A percentile compares a stretch with the other conserved stretches of the same genome.
Conservation (phyloP, 768 basidiomycete genomes). For the Pleurotus eryngii region DNA sequence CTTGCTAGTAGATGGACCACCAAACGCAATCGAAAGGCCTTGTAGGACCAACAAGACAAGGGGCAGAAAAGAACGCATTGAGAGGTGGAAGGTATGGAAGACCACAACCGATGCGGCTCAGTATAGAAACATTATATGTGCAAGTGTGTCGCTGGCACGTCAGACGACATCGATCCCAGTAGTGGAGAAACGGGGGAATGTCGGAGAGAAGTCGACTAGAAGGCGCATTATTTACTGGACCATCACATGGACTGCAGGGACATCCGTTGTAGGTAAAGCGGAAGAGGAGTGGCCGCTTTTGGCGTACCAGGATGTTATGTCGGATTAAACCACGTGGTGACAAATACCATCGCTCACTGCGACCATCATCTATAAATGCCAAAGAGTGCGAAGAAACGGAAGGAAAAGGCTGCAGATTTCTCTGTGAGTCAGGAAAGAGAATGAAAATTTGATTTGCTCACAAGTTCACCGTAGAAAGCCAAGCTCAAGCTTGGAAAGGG, state of each 20-base stretch:
- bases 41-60: neutral
- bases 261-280: neutral
- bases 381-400: constrained; percentile 83
- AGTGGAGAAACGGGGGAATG: constrained; percentile 2
- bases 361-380: constrained; percentile 50
- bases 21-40: neutral
- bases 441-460: neutral
- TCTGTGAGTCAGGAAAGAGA: constrained; percentile 40
- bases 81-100: neutral
- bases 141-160: neutral
- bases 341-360: neutral
- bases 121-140: neutral
- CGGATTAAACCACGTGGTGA: too few species aligned
- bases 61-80: neutral
- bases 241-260: neutral
- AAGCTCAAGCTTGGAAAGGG: constrained; percentile 97
- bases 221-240: too few species aligned
- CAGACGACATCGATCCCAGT: neutral
- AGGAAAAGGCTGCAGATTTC: constrained; percentile 86
- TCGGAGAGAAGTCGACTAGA: neutral
- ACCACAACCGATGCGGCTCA: neutral
- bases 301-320: too few species aligned
- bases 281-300: neutral
- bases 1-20: neutral
- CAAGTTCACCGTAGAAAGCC: constrained; percentile 66